Evolutionary conservation across 2,329 filamentous ascomycete species (phyloP).

Genomic region (Alternaria ethzedia): DNA sequence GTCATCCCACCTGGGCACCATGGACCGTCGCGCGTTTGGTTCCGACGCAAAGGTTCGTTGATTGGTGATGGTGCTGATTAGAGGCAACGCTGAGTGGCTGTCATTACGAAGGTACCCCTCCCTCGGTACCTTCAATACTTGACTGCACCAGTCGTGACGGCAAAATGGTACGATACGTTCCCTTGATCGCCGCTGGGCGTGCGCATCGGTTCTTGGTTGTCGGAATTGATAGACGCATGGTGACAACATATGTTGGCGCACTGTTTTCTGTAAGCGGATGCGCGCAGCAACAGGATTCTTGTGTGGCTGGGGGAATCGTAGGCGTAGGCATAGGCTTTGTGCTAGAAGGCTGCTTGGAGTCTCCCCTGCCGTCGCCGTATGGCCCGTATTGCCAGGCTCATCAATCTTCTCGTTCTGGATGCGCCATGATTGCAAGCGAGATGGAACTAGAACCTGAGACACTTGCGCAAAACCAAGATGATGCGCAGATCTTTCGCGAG

Average conservation of each 20-base stretch:
- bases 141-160: slow-evolving; percentile 20
- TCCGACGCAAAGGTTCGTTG: slow-evolving; percentile 10
- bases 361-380: not conserved
- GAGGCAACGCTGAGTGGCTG: slow-evolving; percentile 7
- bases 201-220: slow-evolving; percentile 11
- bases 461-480: slow-evolving; percentile 16
- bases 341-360: not conserved
- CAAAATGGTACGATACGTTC: slow-evolving; percentile 18
- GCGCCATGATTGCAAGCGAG: slow-evolving; percentile 7
- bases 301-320: slow-evolving; percentile 1
- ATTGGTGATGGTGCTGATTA: slow-evolving; percentile 5
- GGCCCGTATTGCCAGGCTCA: not conserved
- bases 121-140: slow-evolving; percentile 23
- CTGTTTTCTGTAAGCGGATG: not conserved
- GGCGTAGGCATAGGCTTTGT: not conserved
- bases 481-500: slow-evolving; percentile 19
- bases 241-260: slow-evolving; percentile 15
- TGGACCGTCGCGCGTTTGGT: slow-evolving; percentile 15
- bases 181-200: slow-evolving; percentile 5
- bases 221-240: slow-evolving; percentile 13
- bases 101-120: slow-evolving; percentile 21
- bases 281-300: not conserved
- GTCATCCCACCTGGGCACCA: slow-evolving; percentile 1
- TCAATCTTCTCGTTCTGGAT: not conserved
- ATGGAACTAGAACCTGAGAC: slow-evolving; percentile 23